Conservation (phyloP, 331 rosid genomes). For the Phaseolus coccineus region DNA sequence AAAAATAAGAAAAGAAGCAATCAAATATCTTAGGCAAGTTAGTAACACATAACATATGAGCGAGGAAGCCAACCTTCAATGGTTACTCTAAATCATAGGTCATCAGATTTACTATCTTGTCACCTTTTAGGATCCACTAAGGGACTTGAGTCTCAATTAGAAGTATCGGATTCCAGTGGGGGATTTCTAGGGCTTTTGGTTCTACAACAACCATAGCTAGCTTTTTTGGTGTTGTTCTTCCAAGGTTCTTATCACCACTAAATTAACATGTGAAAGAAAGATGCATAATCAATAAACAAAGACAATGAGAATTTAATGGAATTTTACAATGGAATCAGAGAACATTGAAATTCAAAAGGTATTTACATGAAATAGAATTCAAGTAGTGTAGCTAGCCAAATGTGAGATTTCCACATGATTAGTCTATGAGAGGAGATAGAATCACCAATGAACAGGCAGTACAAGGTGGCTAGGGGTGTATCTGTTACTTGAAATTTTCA, state of each 20-base stretch:
- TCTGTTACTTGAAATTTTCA: background rate
- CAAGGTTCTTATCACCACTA: background rate
- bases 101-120: slow-evolving; percentile 1
- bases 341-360: background rate
- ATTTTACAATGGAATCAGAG: slow-evolving; percentile 8
- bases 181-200: background rate
- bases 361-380: background rate
- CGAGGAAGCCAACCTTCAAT: slow-evolving; percentile 24
- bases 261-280: slow-evolving; percentile 21
- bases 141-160: background rate
- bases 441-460: background rate
- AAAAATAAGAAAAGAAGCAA: background rate
- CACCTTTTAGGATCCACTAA: background rate
- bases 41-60: slow-evolving; percentile 13
- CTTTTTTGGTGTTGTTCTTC: background rate
- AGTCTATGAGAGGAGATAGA: background rate
- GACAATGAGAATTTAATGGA: background rate
- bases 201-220: background rate
- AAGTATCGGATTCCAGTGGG: background rate
- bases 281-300: background rate
- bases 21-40: background rate
- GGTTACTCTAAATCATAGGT: background rate
- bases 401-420: background rate
- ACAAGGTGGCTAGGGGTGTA: background rate
- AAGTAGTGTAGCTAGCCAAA: background rate